A percentile compares a stretch with the other conserved stretches of the same genome.
Evolutionary conservation across 139 green algal genomes (phyloP).

Genomic region (Chlamydomonas schloesseri): DNA sequence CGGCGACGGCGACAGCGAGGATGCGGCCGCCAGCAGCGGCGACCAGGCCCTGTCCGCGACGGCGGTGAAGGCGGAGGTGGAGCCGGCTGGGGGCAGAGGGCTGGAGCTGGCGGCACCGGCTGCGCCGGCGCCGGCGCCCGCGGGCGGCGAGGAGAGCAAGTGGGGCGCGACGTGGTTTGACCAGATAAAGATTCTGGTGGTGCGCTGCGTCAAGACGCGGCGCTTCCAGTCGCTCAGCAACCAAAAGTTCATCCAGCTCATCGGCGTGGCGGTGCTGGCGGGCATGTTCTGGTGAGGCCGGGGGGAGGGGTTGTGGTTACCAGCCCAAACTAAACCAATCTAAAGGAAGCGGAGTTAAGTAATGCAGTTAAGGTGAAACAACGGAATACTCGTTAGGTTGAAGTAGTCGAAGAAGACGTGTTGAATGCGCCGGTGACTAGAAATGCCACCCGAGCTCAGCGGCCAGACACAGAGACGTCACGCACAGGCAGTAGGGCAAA

Average conservation of each 20-base stretch:
- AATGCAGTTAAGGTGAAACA: too few relatives aligned
- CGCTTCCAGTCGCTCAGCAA: slow-evolving; percentile 73
- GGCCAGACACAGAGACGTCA: too few relatives aligned
- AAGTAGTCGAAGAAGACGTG: too few relatives aligned
- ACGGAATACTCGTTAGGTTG: too few relatives aligned
- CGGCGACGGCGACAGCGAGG: not conserved
- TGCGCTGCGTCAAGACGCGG: slow-evolving; percentile 66
- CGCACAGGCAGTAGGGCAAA: too few relatives aligned
- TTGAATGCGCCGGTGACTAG: slow-evolving; percentile 42
- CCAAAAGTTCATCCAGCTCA: slow-evolving; percentile 39
- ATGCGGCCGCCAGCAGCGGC: too few relatives aligned
- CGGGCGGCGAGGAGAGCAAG: slow-evolving; percentile 4
- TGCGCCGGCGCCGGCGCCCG: not conserved
- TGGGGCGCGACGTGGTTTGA: slow-evolving; percentile 48
- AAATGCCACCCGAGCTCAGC: too few relatives aligned
- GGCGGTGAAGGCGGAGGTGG: not conserved
- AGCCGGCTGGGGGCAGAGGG: not conserved
- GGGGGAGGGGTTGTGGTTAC: too few relatives aligned
- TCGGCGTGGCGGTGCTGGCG: slow-evolving; percentile 30
- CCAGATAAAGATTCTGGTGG: slow-evolving; percentile 41
- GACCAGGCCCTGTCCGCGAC: not conserved
- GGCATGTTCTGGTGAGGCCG: slow-evolving; percentile 64
- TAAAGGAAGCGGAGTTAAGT: too few relatives aligned
- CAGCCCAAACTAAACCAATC: too few relatives aligned
- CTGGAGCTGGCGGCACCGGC: not conserved